Evolutionary conservation across 176 grass and related monocot genomes (phyloP).

Genomic region (Tuctoria greenei): DNA sequence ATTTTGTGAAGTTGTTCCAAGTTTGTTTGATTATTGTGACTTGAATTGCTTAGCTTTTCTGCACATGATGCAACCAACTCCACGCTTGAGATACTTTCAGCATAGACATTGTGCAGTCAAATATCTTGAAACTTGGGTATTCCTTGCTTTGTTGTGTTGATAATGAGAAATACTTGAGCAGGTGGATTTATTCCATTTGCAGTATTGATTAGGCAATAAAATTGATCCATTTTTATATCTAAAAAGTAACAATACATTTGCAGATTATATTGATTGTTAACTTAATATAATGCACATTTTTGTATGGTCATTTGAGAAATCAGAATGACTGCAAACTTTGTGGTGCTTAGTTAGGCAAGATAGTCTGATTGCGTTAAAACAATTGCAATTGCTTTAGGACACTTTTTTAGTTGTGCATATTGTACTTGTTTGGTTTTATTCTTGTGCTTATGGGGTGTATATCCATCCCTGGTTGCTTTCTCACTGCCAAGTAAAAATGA

Average conservation of each 20-base stretch:
- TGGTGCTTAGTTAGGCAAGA: conserved; percentile 28
- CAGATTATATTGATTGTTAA: neutral
- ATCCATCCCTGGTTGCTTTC: neutral
- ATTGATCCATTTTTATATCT: neutral
- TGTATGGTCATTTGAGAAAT: neutral
- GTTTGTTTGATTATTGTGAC: neutral
- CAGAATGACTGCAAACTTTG: neutral
- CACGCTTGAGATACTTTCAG: no score
- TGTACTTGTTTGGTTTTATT: neutral
- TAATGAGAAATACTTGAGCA: neutral
- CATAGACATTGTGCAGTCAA: neutral
- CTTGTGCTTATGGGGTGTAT: neutral
- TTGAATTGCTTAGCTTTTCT: neutral
- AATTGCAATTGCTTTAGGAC: neutral
- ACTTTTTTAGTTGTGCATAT: neutral
- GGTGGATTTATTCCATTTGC: neutral
- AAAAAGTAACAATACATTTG: neutral
- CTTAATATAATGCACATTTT: neutral
- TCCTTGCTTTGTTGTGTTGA: conserved; percentile 6
- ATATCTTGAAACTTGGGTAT: neutral
- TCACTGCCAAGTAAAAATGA: neutral
- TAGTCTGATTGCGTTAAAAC: neutral
- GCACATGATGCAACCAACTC: no score
- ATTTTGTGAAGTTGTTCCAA: conserved; percentile 37
- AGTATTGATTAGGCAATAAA: neutral